Conservation (phyloP, 345 rosid genomes). For the Euphorbia tirucalli region DNA sequence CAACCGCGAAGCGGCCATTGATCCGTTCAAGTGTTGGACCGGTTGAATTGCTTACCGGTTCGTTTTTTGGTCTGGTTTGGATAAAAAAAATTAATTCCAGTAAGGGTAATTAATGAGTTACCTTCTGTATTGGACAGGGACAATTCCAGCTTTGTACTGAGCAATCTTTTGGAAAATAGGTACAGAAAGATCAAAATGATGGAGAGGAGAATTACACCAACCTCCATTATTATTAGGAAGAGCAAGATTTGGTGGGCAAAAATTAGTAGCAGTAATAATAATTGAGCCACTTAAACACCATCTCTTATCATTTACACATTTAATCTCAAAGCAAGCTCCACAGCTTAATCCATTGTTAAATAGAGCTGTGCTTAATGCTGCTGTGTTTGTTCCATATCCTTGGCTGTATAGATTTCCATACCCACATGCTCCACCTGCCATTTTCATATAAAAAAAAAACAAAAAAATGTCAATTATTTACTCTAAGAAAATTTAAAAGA, state of each 20-base stretch:
- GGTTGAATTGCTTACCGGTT: no score
- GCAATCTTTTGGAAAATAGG: slow-evolving; percentile 15
- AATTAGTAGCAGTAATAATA: slow-evolving; percentile 14
- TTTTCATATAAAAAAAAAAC: no score
- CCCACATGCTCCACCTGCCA: slow-evolving; percentile 14
- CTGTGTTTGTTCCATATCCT: slow-evolving; percentile 16
- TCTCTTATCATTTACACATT: background rate
- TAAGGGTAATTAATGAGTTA: no score
- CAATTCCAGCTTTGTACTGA: slow-evolving; percentile 15
- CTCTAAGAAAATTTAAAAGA: no score
- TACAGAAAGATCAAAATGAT: slow-evolving; percentile 15
- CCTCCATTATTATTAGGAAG: slow-evolving; percentile 11
- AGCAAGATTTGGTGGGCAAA: slow-evolving; percentile 15
- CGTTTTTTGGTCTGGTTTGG: no score
- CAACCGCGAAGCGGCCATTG: no score
- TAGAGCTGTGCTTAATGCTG: slow-evolving; percentile 12
- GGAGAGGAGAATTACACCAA: slow-evolving; percentile 17
- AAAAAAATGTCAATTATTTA: no score
- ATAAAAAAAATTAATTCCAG: no score
- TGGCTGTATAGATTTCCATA: slow-evolving; percentile 14
- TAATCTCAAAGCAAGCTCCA: slow-evolving; percentile 16
- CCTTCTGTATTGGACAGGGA: slow-evolving; percentile 17
- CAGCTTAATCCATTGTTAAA: slow-evolving; percentile 6
- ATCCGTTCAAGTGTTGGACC: no score
- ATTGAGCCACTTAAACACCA: slow-evolving; percentile 11